Base-by-base conservation (phyloP, 345 rosid species). In the Sisymbrium irio region DNA sequence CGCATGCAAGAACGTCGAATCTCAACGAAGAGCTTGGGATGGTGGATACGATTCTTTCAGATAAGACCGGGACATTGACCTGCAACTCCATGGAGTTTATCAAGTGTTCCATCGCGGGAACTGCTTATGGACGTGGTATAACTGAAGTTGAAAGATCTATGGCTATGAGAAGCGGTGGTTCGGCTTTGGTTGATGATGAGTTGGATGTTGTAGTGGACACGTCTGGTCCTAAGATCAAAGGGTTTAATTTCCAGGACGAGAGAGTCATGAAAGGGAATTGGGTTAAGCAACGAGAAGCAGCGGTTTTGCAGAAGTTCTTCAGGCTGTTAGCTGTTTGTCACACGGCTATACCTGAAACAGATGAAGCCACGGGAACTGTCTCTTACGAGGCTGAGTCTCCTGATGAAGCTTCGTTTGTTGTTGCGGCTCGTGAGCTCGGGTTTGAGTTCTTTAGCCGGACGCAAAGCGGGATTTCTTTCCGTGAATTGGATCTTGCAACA, bases 1-100 rank as follows among this genome's bases (percentile, higher is more conserved):
- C 98, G 5, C 82, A 75, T 40, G 98, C 98, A 9, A 88, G 97
- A 35, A 94, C 97, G 14, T 94, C 98, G n/a, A 94, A 94, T 82
- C 84, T 94, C 73, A 94, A 94, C 13, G 98, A 94, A 86, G 98
- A 94, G 82, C 98, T 94, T 1, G 98, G 98, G 14, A 96, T 91
- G 79, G 98, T 94, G 6, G 96, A 89, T 42, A 94, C 98, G 12
- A 80, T 94, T 42, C 86, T 94, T 37, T 94, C 97, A 0, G 98
- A 94, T 77, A 94, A 94, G 78, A 94, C 98, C 3, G 98, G 98
- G 37, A 94, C 98, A 9, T 77, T 94, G 87, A 94, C 98, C 12
- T 91, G 98, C 73, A 94, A 94, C 64, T 89, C 96, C 9, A 94
- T 94, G 98, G 98, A 94, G 79, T 91, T 94, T 68, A 85, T 94